These are phyloP conservation scores for Hibiscus tridactylites DNA, from an alignment of 345 rosid genomes.

Conservation along the genomic window DNA sequence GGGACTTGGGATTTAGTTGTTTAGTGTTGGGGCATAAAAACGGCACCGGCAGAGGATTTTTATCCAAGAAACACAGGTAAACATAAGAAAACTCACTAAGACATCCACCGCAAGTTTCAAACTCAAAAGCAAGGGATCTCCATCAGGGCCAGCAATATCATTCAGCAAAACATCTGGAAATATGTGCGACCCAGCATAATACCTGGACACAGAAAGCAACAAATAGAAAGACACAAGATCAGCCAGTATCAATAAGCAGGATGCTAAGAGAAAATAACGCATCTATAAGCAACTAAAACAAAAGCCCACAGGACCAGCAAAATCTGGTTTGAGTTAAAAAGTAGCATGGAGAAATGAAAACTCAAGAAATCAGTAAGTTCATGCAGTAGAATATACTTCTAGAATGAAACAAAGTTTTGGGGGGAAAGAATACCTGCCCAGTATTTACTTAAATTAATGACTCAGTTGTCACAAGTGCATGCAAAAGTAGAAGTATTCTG, in stretches of 20 bases:
- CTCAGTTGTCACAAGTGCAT: background rate
- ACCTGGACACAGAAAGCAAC: slow-evolving; percentile 43
- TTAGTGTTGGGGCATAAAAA: no score
- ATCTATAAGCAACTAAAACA: background rate
- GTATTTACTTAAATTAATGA: background rate
- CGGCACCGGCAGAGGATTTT: no score
- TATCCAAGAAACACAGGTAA: background rate
- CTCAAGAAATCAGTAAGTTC: background rate
- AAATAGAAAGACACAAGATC: slow-evolving; percentile 2
- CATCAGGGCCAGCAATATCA: slow-evolving; percentile 91
- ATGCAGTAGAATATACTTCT: background rate
- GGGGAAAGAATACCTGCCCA: background rate
- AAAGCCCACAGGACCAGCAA: background rate
- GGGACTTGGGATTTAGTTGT: no score
- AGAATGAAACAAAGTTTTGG: background rate
- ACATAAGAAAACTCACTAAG: slow-evolving; percentile 52
- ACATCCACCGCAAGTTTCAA: slow-evolving; percentile 96
- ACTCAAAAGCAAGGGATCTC: slow-evolving; percentile 80
- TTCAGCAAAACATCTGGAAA: slow-evolving; percentile 94
- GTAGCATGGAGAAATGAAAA: background rate
- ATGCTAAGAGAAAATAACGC: background rate
- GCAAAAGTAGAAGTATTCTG: background rate
- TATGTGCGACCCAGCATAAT: slow-evolving; percentile 68
- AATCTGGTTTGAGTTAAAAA: background rate
- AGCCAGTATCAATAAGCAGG: background rate